phyloP scores from a whole-genome alignment of 768 basidiomycete species.

The Lyophyllum semitale region DNA sequence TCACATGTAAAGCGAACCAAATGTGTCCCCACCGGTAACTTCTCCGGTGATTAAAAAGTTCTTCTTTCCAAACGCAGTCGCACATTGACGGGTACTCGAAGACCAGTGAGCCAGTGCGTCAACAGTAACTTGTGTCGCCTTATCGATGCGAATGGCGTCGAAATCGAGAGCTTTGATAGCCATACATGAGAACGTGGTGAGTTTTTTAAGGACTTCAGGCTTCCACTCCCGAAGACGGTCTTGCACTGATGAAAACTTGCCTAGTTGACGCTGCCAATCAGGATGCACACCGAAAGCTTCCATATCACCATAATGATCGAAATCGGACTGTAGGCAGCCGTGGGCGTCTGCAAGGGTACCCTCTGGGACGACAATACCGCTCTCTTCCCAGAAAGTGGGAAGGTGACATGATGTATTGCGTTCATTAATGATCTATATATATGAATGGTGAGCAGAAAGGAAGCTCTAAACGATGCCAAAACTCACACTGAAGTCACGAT shows the following conservation, averaged over 20 bases:
- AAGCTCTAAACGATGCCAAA: conserved; percentile 1
- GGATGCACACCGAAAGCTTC: conserved; percentile 97
- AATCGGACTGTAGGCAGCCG: conserved; percentile 83
- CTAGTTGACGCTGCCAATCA: conserved; percentile 90
- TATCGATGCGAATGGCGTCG: conserved; percentile 95
- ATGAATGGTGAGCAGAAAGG: conserved; percentile 1
- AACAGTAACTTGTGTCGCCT: conserved; percentile 89
- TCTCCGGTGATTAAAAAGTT: conserved; percentile 94
- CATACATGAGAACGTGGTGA: conserved; percentile 82
- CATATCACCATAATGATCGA: conserved; percentile 96
- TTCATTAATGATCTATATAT: conserved; percentile 57
- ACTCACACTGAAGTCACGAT: conserved; percentile 77
- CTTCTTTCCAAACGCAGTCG: conserved; percentile 66
- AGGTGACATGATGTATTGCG: conserved; percentile 76
- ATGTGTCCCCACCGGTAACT: conserved; percentile 92
- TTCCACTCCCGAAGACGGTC: conserved; percentile 95
- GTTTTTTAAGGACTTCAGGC: conserved; percentile 73
- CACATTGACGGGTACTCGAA: conserved; percentile 72
- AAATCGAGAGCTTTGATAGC: conserved; percentile 86
- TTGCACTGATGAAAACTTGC: conserved; percentile 95
- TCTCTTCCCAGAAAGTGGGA: conserved; percentile 81
- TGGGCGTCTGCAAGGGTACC: conserved; percentile 34
- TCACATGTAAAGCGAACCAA: conserved; percentile 84
- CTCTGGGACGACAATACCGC: conserved; percentile 63
- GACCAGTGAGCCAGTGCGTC: conserved; percentile 81